Evolutionary conservation across 2,329 filamentous ascomycete genomes (phyloP).

Genomic region (Aspergillaceae sp.): DNA sequence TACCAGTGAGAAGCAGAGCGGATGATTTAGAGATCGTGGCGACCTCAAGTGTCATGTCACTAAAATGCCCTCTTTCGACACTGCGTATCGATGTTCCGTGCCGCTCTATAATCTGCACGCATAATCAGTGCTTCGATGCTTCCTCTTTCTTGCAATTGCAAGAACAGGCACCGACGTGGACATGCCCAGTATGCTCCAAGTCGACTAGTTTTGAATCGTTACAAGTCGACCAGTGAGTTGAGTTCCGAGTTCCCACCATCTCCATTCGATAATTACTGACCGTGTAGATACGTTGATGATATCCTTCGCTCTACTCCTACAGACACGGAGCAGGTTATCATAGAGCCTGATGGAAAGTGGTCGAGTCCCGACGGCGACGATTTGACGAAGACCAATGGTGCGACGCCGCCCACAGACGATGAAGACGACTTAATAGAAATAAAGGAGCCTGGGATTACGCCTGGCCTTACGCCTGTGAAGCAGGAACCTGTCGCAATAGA

Average conservation of each 20-base stretch:
- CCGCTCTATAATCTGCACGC: constrained; percentile 68
- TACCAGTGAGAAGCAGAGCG: constrained; percentile 65
- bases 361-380: constrained; percentile 39
- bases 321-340: constrained; percentile 73
- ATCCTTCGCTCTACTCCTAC: constrained; percentile 67
- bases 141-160: constrained; percentile 86
- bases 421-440: constrained; percentile 47
- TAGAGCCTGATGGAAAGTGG: constrained; percentile 84
- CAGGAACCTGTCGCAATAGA: constrained; percentile 21
- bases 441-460: constrained; percentile 25
- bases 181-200: constrained; percentile 90
- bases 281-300: constrained; percentile 67
- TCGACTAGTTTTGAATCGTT: constrained; percentile 69
- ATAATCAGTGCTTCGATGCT: constrained; percentile 93
- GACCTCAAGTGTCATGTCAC: constrained; percentile 76
- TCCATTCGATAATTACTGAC: constrained; percentile 4
- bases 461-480: constrained; percentile 29
- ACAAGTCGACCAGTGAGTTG: constrained; percentile 72
- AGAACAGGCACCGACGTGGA: constrained; percentile 93
- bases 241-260: neutral
- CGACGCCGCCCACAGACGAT: constrained; percentile 32
- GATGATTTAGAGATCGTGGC: constrained; percentile 83
- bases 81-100: constrained; percentile 72
- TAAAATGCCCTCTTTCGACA: constrained; percentile 88
- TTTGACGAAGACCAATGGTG: constrained; percentile 30